Evolutionary conservation across 2,329 filamentous ascomycete species (phyloP).

Genomic region (Arthrinium phaeospermum): DNA sequence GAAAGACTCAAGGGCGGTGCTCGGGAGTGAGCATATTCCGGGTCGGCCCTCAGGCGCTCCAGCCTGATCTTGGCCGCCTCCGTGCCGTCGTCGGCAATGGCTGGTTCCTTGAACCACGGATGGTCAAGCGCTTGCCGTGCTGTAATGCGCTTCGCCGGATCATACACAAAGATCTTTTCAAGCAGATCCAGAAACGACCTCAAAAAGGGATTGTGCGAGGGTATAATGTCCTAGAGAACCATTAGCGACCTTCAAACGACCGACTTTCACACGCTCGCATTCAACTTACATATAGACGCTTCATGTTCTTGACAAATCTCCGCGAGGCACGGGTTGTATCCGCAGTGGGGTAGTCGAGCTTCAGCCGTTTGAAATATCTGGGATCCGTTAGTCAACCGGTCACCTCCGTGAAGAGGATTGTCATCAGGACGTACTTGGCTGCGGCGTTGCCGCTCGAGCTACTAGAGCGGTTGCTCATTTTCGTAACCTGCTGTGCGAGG

Average conservation of each 20-base stretch:
- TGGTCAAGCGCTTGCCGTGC: slow-evolving; percentile 70
- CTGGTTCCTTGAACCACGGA: slow-evolving; percentile 70
- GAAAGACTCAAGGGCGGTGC: slow-evolving; percentile 19
- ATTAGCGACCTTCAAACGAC: background rate
- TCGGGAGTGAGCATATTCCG: slow-evolving; percentile 38
- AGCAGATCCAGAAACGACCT: slow-evolving; percentile 68
- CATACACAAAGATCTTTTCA: slow-evolving; percentile 71
- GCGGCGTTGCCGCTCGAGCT: slow-evolving; percentile 64
- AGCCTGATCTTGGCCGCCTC: slow-evolving; percentile 69
- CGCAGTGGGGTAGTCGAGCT: slow-evolving; percentile 67
- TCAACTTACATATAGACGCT: slow-evolving; percentile 62
- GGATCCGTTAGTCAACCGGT: background rate
- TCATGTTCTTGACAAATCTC: slow-evolving; percentile 76
- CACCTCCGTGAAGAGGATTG: slow-evolving; percentile 36
- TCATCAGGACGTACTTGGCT: slow-evolving; percentile 58
- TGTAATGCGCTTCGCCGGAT: slow-evolving; percentile 68
- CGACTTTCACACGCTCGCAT: background rate
- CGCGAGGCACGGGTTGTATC: slow-evolving; percentile 70
- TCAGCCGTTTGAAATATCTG: slow-evolving; percentile 71
- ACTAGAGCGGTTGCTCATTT: slow-evolving; percentile 60
- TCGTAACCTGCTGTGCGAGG: slow-evolving; percentile 62
- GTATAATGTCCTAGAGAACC: slow-evolving; percentile 66
- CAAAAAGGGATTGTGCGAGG: slow-evolving; percentile 62
- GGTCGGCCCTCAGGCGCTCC: slow-evolving; percentile 54
- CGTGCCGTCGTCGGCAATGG: slow-evolving; percentile 69